Evolutionary conservation across 1,284 basidiomycete species (phyloP).

Genomic region (Chondrostereum purpureum): DNA sequence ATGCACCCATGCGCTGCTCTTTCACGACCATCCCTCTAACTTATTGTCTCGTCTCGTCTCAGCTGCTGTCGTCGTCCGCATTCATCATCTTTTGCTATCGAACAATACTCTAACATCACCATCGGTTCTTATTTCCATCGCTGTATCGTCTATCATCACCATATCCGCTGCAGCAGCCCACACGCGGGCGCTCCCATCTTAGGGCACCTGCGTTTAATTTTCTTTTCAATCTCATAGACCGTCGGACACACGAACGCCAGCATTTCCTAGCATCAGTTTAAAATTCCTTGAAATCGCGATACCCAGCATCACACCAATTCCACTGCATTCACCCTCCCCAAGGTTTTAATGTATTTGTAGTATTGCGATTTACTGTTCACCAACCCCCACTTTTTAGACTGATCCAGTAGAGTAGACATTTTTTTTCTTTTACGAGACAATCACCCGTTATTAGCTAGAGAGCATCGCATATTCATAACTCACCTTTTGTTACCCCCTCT

Average conservation of each 20-base stretch:
- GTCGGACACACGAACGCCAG: neutral
- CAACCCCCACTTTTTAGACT: no score
- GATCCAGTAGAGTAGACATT: neutral
- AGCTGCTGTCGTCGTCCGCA: neutral
- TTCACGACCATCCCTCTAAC: neutral
- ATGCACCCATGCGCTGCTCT: neutral
- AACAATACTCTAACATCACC: neutral
- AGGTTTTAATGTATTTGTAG: neutral
- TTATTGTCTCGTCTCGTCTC: neutral
- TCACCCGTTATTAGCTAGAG: no score
- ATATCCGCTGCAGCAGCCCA: neutral
- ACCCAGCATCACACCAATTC: neutral
- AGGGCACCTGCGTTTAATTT: neutral
- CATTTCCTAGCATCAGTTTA: neutral
- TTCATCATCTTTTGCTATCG: neutral
- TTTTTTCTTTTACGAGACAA: neutral
- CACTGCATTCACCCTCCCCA: neutral
- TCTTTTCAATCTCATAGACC: neutral
- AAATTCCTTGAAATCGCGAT: neutral
- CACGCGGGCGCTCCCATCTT: neutral
- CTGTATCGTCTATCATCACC: neutral
- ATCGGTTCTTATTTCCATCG: constrained; percentile 1
- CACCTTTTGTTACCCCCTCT: neutral
- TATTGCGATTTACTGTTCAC: neutral
- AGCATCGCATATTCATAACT: neutral